Conservation (phyloP, 768 basidiomycete species). For the Tricholomella constricta region DNA sequence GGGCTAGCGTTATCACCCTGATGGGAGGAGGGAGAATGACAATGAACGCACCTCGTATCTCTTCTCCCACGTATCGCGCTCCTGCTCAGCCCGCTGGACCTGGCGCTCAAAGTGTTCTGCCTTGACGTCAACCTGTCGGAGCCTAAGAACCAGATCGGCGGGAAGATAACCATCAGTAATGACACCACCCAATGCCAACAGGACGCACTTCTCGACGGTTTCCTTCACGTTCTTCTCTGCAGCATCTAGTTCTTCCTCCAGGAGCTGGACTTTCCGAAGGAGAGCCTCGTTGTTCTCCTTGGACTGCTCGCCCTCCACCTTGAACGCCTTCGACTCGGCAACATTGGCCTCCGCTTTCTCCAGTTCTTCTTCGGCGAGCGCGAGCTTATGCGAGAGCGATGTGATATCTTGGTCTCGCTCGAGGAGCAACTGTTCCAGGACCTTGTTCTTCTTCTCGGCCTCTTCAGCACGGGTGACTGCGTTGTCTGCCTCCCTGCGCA, state of each 20-base stretch:
- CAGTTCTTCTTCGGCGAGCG: conserved; percentile 63
- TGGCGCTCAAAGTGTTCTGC: conserved; percentile 98
- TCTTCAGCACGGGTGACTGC: conserved; percentile 83
- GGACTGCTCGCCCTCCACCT: conserved; percentile 68
- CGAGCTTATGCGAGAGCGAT: conserved; percentile 75
- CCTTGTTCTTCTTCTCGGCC: conserved; percentile 85
- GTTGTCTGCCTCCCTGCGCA: conserved; percentile 84
- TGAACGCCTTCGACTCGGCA: conserved; percentile 60
- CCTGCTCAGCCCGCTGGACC: conserved; percentile 81
- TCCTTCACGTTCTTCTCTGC: conserved; percentile 98
- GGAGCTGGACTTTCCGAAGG: conserved; percentile 79
- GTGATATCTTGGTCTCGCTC: conserved; percentile 84
- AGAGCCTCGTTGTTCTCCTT: conserved; percentile 75
- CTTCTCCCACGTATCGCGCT: conserved; percentile 92
- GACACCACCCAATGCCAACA: neutral
- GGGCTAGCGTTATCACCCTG: neutral
- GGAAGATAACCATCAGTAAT: conserved; percentile 23
- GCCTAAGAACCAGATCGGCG: conserved; percentile 45
- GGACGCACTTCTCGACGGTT: conserved; percentile 89
- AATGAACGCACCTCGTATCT: conserved; percentile 79
- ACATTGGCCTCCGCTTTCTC: conserved; percentile 73
- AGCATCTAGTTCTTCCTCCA: conserved; percentile 94
- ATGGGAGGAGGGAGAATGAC: neutral
- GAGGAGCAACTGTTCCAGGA: conserved; percentile 68
- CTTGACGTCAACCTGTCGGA: conserved; percentile 96